Conservation (phyloP, 768 basidiomycete species). For the Neoboletus subvelutipes region DNA sequence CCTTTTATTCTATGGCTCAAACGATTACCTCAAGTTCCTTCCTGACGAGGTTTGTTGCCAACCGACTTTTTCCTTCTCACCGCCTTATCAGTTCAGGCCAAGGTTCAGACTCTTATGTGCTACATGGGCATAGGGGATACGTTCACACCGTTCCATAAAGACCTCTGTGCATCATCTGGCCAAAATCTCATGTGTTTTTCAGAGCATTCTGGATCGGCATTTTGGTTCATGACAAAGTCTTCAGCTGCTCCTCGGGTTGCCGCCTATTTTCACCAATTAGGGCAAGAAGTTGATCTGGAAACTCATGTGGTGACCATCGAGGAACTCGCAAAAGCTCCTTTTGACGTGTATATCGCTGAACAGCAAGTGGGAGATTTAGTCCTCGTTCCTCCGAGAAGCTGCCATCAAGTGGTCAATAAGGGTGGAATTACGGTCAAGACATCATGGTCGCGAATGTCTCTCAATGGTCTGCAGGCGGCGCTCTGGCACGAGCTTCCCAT, state of each 20-base stretch:
- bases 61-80: neutral
- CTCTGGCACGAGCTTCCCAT: constrained; percentile 74
- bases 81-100: constrained; percentile 40
- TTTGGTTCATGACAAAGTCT: constrained; percentile 84
- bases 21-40: constrained; percentile 60
- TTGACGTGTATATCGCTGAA: constrained; percentile 66
- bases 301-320: constrained; percentile 60
- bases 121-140: constrained; percentile 83
- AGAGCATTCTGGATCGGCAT: constrained; percentile 67
- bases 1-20: constrained; percentile 50
- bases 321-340: constrained; percentile 64
- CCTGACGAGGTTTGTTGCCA: constrained; percentile 46
- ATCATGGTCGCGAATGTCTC: constrained; percentile 85
- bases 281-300: constrained; percentile 65
- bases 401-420: constrained; percentile 80
- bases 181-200: constrained; percentile 88
- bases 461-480: constrained; percentile 56
- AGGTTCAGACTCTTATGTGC: constrained; percentile 80
- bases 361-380: constrained; percentile 79
- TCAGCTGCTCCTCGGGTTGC: constrained; percentile 54
- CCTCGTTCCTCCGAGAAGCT: constrained; percentile 76
- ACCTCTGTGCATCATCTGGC: constrained; percentile 79
- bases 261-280: constrained; percentile 52
- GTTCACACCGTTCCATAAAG: constrained; percentile 83
- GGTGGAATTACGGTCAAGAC: constrained; percentile 83